Evolutionary conservation across 371 early-diverging fungal genomes (phyloP).

Genomic region (Choanephora cucurbitarum): DNA sequence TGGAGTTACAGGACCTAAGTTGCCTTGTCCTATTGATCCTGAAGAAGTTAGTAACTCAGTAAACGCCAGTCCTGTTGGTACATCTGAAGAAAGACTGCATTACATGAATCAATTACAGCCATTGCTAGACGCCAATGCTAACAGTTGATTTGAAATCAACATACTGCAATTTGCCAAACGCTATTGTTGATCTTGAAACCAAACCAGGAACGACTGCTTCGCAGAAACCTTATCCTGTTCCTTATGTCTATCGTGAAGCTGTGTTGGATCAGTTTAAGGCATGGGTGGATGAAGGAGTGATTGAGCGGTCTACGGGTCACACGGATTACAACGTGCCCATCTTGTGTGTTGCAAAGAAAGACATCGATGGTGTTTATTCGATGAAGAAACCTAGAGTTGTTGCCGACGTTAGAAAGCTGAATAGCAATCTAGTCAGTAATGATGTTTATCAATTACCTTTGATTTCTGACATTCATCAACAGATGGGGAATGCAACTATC

Average conservation of each 20-base stretch:
- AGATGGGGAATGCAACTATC: background rate
- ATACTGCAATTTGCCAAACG: too few species aligned
- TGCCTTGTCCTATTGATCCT: slow-evolving; percentile 10
- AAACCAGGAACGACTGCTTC: background rate
- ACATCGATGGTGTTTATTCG: too few species aligned
- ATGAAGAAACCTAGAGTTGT: too few species aligned
- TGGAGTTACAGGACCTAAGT: background rate
- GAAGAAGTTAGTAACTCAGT: background rate
- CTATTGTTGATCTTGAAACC: too few species aligned
- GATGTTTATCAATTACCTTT: slow-evolving; percentile 1
- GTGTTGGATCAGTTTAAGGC: background rate
- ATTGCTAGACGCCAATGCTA: background rate
- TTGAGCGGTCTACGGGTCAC: too few species aligned
- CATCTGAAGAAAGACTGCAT: background rate
- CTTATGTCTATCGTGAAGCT: background rate
- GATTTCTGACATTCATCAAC: background rate
- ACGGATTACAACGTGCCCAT: too few species aligned
- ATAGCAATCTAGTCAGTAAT: background rate
- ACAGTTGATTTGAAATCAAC: too few species aligned
- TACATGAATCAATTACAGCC: background rate
- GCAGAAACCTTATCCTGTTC: background rate
- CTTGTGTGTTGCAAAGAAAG: too few species aligned
- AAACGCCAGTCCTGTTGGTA: background rate
- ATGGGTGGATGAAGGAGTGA: background rate
- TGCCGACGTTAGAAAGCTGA: slow-evolving; percentile 5